phyloP scores from a whole-genome alignment of 768 basidiomycete species.

The Tubosaeta sp. region DNA sequence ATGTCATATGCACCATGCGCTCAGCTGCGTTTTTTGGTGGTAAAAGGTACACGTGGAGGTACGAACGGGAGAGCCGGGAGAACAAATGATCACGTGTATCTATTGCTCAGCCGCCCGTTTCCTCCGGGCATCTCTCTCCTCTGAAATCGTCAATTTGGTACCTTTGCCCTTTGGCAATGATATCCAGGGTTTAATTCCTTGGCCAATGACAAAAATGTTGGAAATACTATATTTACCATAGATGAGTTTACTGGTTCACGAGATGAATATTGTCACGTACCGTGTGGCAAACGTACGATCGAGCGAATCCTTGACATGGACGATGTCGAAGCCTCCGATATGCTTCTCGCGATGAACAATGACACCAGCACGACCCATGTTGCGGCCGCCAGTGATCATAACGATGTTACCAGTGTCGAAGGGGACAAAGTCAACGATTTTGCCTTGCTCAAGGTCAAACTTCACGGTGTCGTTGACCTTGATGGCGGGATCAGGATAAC shows the following conservation, averaged over 20 bases:
- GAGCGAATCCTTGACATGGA: slow-evolving; percentile 93
- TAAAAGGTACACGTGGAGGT: slow-evolving; percentile 17
- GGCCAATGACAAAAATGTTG: slow-evolving; percentile 98
- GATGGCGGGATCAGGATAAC: slow-evolving; percentile 96
- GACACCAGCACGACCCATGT: slow-evolving; percentile 98
- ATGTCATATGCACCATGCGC: slow-evolving; percentile 13
- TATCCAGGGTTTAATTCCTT: slow-evolving; percentile 94
- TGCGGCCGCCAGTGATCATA: slow-evolving; percentile 98
- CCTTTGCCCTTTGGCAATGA: slow-evolving; percentile 98
- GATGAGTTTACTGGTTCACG: neutral
- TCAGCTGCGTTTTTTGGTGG: slow-evolving; percentile 16
- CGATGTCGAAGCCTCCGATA: slow-evolving; percentile 97
- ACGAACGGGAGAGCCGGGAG: slow-evolving; percentile 7
- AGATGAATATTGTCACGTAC: slow-evolving; percentile 41
- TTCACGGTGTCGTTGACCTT: slow-evolving; percentile 96
- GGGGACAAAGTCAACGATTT: slow-evolving; percentile 89
- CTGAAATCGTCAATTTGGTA: slow-evolving; percentile 94
- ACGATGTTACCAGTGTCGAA: slow-evolving; percentile 98
- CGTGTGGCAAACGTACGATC: slow-evolving; percentile 97
- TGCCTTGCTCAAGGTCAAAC: slow-evolving; percentile 92
- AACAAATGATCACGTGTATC: slow-evolving; percentile 19
- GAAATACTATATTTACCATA: slow-evolving; percentile 56
- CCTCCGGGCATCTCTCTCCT: slow-evolving; percentile 92
- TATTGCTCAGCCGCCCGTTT: slow-evolving; percentile 72
- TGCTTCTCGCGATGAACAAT: slow-evolving; percentile 98